A percentile compares a stretch with the other conserved stretches of the same genome.
These are phyloP conservation scores for Ogataea naganishii DNA, from an alignment of 805 yeast genomes.

Conservation along the genomic window DNA sequence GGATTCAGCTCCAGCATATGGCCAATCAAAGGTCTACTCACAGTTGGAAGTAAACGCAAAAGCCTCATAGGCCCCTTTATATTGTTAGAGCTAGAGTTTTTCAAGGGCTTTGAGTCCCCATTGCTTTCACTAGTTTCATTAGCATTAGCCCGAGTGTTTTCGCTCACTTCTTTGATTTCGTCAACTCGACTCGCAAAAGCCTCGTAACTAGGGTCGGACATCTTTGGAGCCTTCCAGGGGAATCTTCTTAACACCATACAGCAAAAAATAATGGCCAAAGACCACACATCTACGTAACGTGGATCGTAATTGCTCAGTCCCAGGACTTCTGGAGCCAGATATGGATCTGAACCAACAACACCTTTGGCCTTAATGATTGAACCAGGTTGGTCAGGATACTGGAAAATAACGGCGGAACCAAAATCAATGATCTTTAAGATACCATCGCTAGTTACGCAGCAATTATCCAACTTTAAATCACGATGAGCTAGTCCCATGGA, in stretches of 20 bases:
- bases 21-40: conserved; percentile 51
- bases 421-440: conserved; percentile 83
- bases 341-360: conserved; percentile 93
- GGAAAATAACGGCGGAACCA: conserved; percentile 84
- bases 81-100: conserved; percentile 1
- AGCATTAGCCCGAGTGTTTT: conserved; percentile 9
- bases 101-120: conserved; percentile 1
- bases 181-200: conserved; percentile 38
- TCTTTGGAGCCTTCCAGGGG: conserved; percentile 94
- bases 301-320: conserved; percentile 59
- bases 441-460: conserved; percentile 73
- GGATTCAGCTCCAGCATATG: conserved; percentile 61
- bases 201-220: conserved; percentile 63
- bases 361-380: conserved; percentile 62
- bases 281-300: conserved; percentile 86
- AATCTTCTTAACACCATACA: conserved; percentile 82
- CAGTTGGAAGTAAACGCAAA: conserved; percentile 60
- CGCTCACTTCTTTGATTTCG: conserved; percentile 4
- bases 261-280: conserved; percentile 83
- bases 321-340: conserved; percentile 88
- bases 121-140: conserved; percentile 6
- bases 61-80: conserved; percentile 61
- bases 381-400: conserved; percentile 49
- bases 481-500: conserved; percentile 83
- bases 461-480: conserved; percentile 87